phyloP scores from a whole-genome alignment of 345 rosid genomes.

The Euphorbia lathyris region DNA sequence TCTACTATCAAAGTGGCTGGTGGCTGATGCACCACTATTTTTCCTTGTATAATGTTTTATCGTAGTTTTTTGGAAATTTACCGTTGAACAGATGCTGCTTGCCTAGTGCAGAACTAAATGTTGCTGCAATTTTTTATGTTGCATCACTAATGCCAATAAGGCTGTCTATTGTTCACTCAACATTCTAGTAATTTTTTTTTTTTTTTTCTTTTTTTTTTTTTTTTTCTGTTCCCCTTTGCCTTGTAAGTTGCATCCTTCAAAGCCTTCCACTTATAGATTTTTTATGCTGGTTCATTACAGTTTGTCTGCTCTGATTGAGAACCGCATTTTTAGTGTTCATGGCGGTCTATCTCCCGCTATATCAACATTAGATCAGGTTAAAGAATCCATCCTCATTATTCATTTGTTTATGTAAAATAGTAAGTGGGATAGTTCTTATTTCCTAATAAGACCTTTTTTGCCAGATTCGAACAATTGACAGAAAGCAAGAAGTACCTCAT shows the following conservation, averaged over 20 bases:
- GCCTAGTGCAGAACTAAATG: not conserved
- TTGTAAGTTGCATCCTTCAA: not conserved
- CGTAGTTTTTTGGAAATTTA: not conserved
- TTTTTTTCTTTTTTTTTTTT: not conserved
- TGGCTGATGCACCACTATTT: not conserved
- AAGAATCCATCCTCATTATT: slow-evolving; percentile 22
- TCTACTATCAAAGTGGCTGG: not conserved
- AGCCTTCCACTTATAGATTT: slow-evolving; percentile 3
- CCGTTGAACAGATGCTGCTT: not conserved
- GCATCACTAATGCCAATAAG: not conserved
- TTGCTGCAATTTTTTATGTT: not conserved
- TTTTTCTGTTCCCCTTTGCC: not conserved
- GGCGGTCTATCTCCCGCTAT: slow-evolving; percentile 98
- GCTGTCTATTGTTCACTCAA: not conserved
- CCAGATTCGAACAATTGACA: slow-evolving; percentile 89
- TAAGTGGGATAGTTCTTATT: slow-evolving; percentile 1
- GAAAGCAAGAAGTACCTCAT: slow-evolving; percentile 99
- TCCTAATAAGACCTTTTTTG: slow-evolving; percentile 16
- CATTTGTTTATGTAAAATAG: slow-evolving; percentile 13
- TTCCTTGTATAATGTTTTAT: not conserved
- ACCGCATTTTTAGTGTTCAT: slow-evolving; percentile 87
- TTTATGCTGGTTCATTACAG: slow-evolving; percentile 38
- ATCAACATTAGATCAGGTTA: slow-evolving; percentile 88
- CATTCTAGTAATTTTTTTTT: not conserved
- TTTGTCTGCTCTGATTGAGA: slow-evolving; percentile 91